phyloP scores from a whole-genome alignment of 768 basidiomycete species.

The Coprinopsis strossmayeri region DNA sequence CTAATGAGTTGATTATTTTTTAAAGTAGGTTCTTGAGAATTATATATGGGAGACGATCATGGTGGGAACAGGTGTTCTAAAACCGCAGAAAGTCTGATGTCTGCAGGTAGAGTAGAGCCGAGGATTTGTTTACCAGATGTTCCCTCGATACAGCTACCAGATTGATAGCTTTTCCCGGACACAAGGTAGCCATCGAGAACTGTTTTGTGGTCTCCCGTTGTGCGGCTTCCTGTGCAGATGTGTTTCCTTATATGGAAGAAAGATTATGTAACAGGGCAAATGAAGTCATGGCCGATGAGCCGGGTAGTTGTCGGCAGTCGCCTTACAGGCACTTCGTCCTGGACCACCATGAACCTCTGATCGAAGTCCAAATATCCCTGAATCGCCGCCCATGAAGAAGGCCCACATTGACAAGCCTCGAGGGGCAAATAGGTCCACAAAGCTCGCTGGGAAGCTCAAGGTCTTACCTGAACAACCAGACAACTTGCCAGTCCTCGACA shows the following conservation, averaged over 20 bases:
- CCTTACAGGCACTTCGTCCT: background rate
- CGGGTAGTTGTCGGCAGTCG: background rate
- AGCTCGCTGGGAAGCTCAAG: constrained; percentile 81
- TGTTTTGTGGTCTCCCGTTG: no score
- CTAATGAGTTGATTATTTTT: no score
- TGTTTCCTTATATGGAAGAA: background rate
- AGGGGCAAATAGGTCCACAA: constrained; percentile 74
- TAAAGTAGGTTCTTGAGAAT: no score
- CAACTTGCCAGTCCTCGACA: constrained; percentile 28
- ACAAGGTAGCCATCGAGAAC: no score
- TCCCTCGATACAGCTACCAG: no score
- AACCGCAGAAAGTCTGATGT: no score
- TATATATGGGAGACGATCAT: no score
- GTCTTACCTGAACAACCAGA: constrained; percentile 84
- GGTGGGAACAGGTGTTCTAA: no score
- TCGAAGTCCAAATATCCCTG: constrained; percentile 8
- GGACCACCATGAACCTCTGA: constrained; percentile 5
- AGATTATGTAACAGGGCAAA: background rate
- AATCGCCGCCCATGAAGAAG: constrained; percentile 4
- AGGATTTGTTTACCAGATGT: no score
- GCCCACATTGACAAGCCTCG: constrained; percentile 41
- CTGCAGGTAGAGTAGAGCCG: no score
- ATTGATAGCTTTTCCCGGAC: no score
- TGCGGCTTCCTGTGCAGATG: no score
- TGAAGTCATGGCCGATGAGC: constrained; percentile 6